Base-by-base conservation (phyloP, 345 rosid genomes). In the Capsella bursapastoris region DNA sequence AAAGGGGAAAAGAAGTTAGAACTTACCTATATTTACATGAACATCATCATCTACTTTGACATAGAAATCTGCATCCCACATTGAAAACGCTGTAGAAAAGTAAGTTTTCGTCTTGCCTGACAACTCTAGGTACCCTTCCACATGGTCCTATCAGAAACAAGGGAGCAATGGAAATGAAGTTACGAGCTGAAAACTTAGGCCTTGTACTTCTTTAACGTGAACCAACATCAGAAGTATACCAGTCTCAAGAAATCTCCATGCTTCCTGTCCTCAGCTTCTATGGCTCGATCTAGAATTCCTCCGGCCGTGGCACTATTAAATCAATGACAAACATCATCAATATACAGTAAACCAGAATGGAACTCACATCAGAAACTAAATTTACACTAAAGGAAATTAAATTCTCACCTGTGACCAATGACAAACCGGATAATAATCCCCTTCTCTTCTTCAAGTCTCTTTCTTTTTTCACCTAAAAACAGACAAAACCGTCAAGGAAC, bases 21-120 rank as follows among this genome's bases (percentile, higher is more conserved):
- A 32, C 68, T 45, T 80, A 87, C 98, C 99, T 70, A 95, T 89
- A 81, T 95, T 95, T 80, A 95, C 97, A 76, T 95, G 99, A 77
- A 95, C 98, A 79, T 95, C 98, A 59, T 95, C 99, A 65, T 95
- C 99, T 50, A 95, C 99, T 87, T 95, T 95, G 73, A 90, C 91
- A 68, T 90, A 95, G 80, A 92, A 95, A 73, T 95, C 97, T 50
- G 99, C 99, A 84, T 95, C 96, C 98, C 98, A 95, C 75, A 78
- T 66, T 50, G 92, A 45, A 75, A 87, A 90, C 10, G 98, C 97
- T 8, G 98, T 88, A 49, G 98, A 92, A 72, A 95, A 95, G 77
- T 92, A 95, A 53, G 77, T 90, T 86, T 90, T 95, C 2, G 98
- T 95, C 87, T 95, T 92, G 74, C 97, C 97, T 15, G 97, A 95